Evolutionary conservation across 257 asterid species (phyloP), one percentile per base, ranked within the genome.

Genomic region (Catharanthus roseus): DNA sequence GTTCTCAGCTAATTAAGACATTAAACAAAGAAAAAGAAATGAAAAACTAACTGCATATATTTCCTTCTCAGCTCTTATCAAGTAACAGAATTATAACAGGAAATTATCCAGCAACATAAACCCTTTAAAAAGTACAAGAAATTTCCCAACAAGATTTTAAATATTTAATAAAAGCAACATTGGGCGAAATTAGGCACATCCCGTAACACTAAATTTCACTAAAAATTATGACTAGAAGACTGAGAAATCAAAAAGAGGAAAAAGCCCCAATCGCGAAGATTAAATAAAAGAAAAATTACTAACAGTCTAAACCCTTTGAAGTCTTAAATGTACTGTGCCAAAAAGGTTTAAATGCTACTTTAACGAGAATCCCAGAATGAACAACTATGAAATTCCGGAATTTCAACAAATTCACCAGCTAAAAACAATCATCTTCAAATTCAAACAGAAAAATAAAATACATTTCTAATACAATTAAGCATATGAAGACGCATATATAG

Each of bases 281-380:
- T 38, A 38, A 38, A 38, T 7, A 38, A 38, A 7, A 38, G 7
- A 38, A 38, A 7, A 38, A n/a, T n/a, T n/a, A n/a, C n/a, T n/a
- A n/a, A 38, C 42, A 38, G 42, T 38, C 0, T 33, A 36, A 74
- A 74, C 50, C 42, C 45, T 33, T 6, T 19, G 16, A 21, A 61
- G 23, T 33, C 38, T 21, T 54, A 39, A 54, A 38, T 54, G 36
- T 26, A 54, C 38, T 23, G 19, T 23, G 38, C 62, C 45, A 36
- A 44, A 54, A 23, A 38, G 8, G 3, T 10, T n/a, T 7, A 38
- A 69, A 38, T 16, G 21, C 23, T 10, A 31, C 0, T 19, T 31
- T 23, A 2, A 55, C 13, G 4, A 19, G 34, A 69, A 56, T 18
- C 68, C 77, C 72, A 73, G 60, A 70, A 23, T 29, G 71, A 65